Conservation (phyloP, 108 stramenopile species). For the Pseudonitzschia pungens region DNA sequence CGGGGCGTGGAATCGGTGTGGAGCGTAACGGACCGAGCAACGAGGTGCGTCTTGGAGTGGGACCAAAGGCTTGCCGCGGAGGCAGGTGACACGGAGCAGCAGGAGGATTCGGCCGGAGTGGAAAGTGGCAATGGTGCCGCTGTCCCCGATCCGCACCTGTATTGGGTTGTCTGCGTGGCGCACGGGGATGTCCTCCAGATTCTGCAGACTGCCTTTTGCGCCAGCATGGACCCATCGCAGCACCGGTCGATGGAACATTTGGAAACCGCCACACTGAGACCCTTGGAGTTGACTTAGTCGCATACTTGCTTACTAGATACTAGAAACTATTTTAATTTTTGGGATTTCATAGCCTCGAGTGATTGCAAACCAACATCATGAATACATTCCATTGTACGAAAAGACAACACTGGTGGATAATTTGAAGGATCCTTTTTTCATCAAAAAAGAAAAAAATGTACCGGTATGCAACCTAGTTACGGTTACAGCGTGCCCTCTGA, state of each 20-base stretch:
- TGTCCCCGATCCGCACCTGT: not conserved
- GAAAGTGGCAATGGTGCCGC: not conserved
- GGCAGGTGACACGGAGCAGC: not conserved
- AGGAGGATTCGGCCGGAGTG: not conserved
- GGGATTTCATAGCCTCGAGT: no score
- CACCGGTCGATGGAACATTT: conserved; percentile 78
- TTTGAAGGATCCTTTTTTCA: no score
- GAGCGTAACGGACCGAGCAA: conserved; percentile 65
- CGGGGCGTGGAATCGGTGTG: conserved; percentile 79
- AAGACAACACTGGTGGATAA: no score
- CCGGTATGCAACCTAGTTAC: no score
- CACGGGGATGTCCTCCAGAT: conserved; percentile 93
- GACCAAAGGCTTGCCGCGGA: conserved; percentile 39
- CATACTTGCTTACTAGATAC: no score
- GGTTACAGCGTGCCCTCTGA: no score
- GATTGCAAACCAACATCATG: no score
- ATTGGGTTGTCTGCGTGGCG: conserved; percentile 70
- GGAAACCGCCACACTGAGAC: conserved; percentile 77
- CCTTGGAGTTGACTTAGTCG: conserved; percentile 2
- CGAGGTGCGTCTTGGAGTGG: conserved; percentile 49
- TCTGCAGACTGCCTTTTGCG: conserved; percentile 76
- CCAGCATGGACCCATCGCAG: conserved; percentile 43
- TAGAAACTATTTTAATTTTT: no score
- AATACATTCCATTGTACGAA: no score
- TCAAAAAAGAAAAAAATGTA: no score